These are phyloP conservation scores for Holtermannia corniformis DNA, from an alignment of 768 basidiomycete species.

Conservation along the genomic window DNA sequence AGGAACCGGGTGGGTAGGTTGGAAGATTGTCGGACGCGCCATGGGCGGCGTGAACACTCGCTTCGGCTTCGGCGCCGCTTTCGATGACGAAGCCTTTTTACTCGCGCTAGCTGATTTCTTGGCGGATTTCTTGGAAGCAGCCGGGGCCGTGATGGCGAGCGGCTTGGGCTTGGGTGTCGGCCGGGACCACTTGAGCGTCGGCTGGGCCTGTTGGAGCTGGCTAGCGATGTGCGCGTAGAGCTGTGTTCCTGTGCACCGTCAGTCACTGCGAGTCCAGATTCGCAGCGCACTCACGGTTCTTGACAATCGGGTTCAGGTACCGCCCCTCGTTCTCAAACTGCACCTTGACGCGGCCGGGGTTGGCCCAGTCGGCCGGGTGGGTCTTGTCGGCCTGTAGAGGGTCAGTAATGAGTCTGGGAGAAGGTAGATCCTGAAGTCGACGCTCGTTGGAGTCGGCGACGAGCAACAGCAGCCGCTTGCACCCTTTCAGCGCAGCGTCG, in stretches of 20 bases:
- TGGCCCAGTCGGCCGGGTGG: slow-evolving; percentile 96
- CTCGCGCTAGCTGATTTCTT: background rate
- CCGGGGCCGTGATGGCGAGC: background rate
- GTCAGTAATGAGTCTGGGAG: background rate
- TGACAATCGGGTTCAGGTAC: slow-evolving; percentile 38
- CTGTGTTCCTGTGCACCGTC: slow-evolving; percentile 51
- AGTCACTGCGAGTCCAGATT: background rate
- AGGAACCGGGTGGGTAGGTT: slow-evolving; percentile 72
- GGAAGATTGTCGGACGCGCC: slow-evolving; percentile 42
- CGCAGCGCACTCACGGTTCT: slow-evolving; percentile 38
- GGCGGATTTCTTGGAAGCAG: background rate
- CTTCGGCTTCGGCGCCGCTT: slow-evolving; percentile 29
- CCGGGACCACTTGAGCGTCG: slow-evolving; percentile 9
- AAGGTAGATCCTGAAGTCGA: background rate
- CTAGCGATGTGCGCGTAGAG: slow-evolving; percentile 31
- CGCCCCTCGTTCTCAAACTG: slow-evolving; percentile 45
- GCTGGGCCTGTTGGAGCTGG: slow-evolving; percentile 30
- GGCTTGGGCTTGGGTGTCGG: slow-evolving; percentile 2
- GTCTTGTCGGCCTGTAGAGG: slow-evolving; percentile 53
- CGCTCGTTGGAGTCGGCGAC: too few species aligned
- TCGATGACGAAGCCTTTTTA: background rate
- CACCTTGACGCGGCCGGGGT: slow-evolving; percentile 88
- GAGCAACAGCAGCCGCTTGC: too few species aligned
- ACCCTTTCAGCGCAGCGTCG: too few species aligned
- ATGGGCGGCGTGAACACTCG: slow-evolving; percentile 18